Base-by-base conservation (phyloP, 345 rosid species). In the Salix viminalis region DNA sequence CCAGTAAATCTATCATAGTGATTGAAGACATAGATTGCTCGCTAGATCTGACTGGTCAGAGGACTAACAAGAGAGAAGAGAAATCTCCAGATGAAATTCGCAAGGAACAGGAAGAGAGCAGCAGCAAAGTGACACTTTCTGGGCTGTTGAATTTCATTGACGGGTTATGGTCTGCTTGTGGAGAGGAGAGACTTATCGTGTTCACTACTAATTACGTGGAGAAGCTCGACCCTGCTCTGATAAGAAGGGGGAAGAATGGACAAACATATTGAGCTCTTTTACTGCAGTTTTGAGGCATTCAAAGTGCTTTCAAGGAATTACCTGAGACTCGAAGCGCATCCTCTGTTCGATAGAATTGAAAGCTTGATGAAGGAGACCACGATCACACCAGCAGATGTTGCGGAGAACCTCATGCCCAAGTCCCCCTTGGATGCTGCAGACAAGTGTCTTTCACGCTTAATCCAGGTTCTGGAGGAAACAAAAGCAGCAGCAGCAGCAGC, bases 111-210 rank as follows among this genome's bases (percentile, higher is more conserved):
- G 89, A 85, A 48, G 80, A 44, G 26, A 28, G 75, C 58, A 42
- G 71, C 74, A 83, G 88, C 72, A 79, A 75, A 70, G 91, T 91
- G 26, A 91, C 92, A n/a, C 89, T 91, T 19, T 91, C 95, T 1
- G 91, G 92, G 6, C 79, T 89, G 36, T 65, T 91, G 65, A 89
- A 91, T 74, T 89, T 91, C 78, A 89, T 89, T 32, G 92, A 91
- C 77, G 95, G 92, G 34, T 70, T 89, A 69, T 91, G 95, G 95
- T 91, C 91, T 2, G 88, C 95, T 37, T 88, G 88, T 74, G 89
- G 92, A 28, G 89, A 87, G 58, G 95, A 91, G 75, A 89, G 90
- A 81, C 81, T 91, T 58, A 82, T 89, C 42, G 88, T 91, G 15
- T 91, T 89, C 76, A 88, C 91, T 7, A 88, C 91, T 7, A 91